Evolutionary conservation across 257 asterid genomes (phyloP).

Genomic region (Leptodermis oblonga): DNA sequence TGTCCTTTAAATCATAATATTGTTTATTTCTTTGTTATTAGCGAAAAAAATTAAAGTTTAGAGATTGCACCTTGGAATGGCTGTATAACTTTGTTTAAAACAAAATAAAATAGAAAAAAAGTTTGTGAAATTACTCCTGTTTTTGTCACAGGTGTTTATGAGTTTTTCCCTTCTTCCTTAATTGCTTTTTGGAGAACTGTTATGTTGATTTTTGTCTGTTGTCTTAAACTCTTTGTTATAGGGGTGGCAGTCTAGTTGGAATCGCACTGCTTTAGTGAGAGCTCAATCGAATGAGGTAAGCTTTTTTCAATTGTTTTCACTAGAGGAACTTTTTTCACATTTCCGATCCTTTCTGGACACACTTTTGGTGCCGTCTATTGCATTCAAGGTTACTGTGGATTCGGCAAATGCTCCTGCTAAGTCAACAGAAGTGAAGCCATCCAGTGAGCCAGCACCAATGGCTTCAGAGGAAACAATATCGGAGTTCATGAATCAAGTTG

Average conservation of each 20-base stretch:
- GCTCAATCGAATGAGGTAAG: slow-evolving; percentile 64
- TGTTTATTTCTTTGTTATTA: neutral
- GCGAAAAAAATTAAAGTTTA: neutral
- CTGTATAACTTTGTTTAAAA: neutral
- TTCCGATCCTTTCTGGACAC: slow-evolving; percentile 25
- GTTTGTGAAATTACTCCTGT: neutral
- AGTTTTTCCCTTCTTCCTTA: neutral
- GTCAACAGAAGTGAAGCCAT: slow-evolving; percentile 31
- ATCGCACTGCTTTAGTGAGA: slow-evolving; percentile 41
- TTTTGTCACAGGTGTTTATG: neutral
- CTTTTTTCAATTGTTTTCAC: slow-evolving; percentile 25
- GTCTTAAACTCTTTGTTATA: slow-evolving; percentile 20
- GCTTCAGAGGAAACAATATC: slow-evolving; percentile 66
- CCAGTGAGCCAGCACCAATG: slow-evolving; percentile 36
- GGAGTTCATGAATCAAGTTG: slow-evolving; percentile 68
- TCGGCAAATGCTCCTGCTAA: slow-evolving; percentile 33
- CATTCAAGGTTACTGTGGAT: slow-evolving; percentile 59
- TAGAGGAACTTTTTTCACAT: slow-evolving; percentile 26
- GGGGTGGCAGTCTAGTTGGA: slow-evolving; percentile 53
- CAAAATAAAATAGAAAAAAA: neutral
- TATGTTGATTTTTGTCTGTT: slow-evolving; percentile 11
- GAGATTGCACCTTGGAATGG: neutral
- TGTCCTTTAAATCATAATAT: neutral
- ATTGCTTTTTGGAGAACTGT: neutral
- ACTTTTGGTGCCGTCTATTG: slow-evolving; percentile 33